Base-by-base conservation (phyloP, 2,329 filamentous ascomycete species). In the Tothia fuscella region DNA sequence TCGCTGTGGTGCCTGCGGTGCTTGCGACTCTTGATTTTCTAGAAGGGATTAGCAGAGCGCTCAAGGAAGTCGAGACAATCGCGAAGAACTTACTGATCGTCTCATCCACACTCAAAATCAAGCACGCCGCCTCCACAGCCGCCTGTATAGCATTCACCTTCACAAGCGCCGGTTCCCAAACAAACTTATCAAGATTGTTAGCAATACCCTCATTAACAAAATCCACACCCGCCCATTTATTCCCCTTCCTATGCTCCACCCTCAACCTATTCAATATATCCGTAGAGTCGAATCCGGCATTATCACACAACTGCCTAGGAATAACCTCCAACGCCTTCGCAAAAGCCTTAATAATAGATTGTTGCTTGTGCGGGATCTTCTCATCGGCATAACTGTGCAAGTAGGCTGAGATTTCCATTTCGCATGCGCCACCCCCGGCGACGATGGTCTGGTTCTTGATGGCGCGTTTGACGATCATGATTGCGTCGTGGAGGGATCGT, bases 381-480 rank as follows among this genome's bases (percentile, higher is more conserved):
- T 82, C 82, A 68, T 96, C 89, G 49, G 93, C 91, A 56, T 82
- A 95, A 52, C 76, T 74, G 70, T 95, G 88, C 49, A 98, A 76
- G 66, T 94, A 93, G 29, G 87, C 82, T 5, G 88, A 95, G 40
- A 96, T 65, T 62, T 96, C 91, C 89, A 98, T 96, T 71, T 98
- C 91, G 54, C 74, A 79, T 14, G 91, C 89, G 59, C 91, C 91
- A 53, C 91, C 91, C 54, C 91, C 91, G 34, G 88, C 91, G 20
- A 98, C 91, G 50, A 98, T 94, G 58, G 77, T 83, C 57, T 81
- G 81, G 71, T 96, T 93, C 69, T 85, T 86, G 64, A 96, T 86
- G 21, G 91, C 86, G 47, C 93, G 87, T 77, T 96, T 96, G 58
- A 98, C 91, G 56, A 98, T 94, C 91, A 98, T 98, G 65, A 98